A percentile compares a stretch with the other conserved stretches of the same genome.
These are phyloP conservation scores for Domatiomyces globalis DNA, from an alignment of 2,329 filamentous ascomycete genomes.

Conservation along the genomic window DNA sequence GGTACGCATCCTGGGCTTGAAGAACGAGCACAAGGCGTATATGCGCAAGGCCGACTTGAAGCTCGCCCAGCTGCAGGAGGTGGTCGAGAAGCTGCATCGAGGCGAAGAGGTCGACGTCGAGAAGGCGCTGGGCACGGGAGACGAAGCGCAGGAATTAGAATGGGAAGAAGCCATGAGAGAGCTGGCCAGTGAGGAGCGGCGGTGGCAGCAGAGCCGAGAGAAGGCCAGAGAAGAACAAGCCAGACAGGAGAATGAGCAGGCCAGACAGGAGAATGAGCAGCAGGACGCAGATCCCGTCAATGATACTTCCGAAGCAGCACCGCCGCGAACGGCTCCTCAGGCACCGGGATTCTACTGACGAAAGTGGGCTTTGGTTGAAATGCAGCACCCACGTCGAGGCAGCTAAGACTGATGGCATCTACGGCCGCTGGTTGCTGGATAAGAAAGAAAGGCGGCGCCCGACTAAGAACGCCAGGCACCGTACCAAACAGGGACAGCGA, in stretches of 20 bases:
- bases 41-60: slow-evolving; percentile 64
- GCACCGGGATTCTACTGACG: slow-evolving; percentile 14
- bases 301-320: slow-evolving; percentile 1
- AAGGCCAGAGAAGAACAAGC: slow-evolving; percentile 6
- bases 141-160: slow-evolving; percentile 58
- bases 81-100: slow-evolving; percentile 32
- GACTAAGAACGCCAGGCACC: too few species aligned
- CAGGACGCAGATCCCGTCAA: slow-evolving; percentile 16
- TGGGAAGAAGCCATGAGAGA: slow-evolving; percentile 54
- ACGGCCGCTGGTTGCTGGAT: too few species aligned
- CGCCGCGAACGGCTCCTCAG: background rate
- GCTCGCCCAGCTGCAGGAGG: slow-evolving; percentile 59
- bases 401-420: too few species aligned
- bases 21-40: slow-evolving; percentile 59
- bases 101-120: slow-evolving; percentile 67
- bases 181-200: slow-evolving; percentile 15
- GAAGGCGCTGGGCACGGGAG: slow-evolving; percentile 62
- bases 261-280: slow-evolving; percentile 10
- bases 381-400: too few species aligned
- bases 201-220: slow-evolving; percentile 12
- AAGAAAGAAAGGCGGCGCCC: too few species aligned
- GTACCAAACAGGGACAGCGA: too few species aligned
- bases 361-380: too few species aligned
- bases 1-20: slow-evolving; percentile 76
- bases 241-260: slow-evolving; percentile 9